Percentiles rank a stretch among this genome's conserved stretches.
Evolutionary conservation across 345 rosid species (phyloP).

Genomic region (Litchi chinensis): DNA sequence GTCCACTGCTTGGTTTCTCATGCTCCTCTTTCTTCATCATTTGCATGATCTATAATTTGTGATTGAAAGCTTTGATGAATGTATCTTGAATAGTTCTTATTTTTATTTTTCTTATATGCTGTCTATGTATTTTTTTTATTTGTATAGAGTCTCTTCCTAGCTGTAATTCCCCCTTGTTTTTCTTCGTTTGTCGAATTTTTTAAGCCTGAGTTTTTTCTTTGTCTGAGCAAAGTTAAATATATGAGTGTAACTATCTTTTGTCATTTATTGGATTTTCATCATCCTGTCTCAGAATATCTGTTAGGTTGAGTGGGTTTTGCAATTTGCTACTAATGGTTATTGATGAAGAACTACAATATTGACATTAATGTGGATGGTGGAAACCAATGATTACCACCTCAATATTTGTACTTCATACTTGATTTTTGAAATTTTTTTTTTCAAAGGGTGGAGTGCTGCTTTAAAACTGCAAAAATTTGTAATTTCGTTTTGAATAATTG

Average conservation of each 20-base stretch:
- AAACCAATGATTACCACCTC: neutral
- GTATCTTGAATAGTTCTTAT: neutral
- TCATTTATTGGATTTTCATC: slow-evolving; percentile 6
- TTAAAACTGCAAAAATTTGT: neutral
- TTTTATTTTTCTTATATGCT: neutral
- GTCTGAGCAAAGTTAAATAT: neutral
- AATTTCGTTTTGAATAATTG: neutral
- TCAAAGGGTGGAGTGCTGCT: neutral
- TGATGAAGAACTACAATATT: neutral
- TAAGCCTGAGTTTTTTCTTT: neutral
- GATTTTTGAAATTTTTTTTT: neutral
- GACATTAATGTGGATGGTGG: neutral
- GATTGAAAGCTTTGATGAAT: slow-evolving; percentile 20
- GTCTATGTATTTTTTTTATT: neutral
- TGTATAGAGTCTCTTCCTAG: slow-evolving; percentile 10
- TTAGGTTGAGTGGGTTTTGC: neutral
- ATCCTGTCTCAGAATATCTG: neutral
- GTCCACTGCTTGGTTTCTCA: slow-evolving; percentile 13
- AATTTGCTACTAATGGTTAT: neutral
- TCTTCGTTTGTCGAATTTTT: neutral
- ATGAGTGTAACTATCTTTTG: neutral
- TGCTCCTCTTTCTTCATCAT: slow-evolving; percentile 8
- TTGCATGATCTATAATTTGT: neutral
- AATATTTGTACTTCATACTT: neutral
- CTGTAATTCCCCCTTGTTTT: neutral